Base-by-base conservation (phyloP, 768 basidiomycete species). In the Chlorophyllum brunneum region DNA sequence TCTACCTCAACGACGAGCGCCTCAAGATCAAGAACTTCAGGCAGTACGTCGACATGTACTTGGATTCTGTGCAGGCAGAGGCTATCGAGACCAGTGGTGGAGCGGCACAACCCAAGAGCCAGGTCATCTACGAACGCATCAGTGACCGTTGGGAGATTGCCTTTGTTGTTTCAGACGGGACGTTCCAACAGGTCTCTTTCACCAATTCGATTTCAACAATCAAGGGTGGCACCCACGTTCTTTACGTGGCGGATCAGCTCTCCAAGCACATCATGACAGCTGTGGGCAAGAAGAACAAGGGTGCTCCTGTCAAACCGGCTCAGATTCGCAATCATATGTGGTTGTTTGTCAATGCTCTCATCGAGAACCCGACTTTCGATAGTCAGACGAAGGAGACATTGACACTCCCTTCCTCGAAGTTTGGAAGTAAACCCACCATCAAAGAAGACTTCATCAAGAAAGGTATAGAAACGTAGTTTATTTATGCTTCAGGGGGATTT, bases 311-410 rank as follows among this genome's bases (percentile, higher is more conserved):
- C 62, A 98, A 98, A 67, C 79, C 91, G 13, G 81, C 85, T 48
- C 93, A 97, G 70, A 86, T 98, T 72, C 95, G 92, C 76, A 94
- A 88, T 62, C 95, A 99, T 65, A 93, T 99, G 85, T 95, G 92
- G 92, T 79, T 99, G 48, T 99, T 98, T 62, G 85, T 99, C 63
- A 98, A 98, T 62, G 84, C 92, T 11, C 75, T 97, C 55, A 86
- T 99, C 58, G 95, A 95, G 72, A 99, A 99, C 63, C 95, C 97
- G 7, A 92, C 93, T 1, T 99, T 99, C 69, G 95, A 99, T 77
- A 94, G 92, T 77, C 97, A 99, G 69, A 98, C 97, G 31, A 99
- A 99, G 73, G 97, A 99, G 67, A 88, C 85, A 3, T 71, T 99
- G 58, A 98, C 95, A 1, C 71, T 98, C 39, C 84, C 86, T 2